Conservation (phyloP, 2,329 filamentous ascomycete species). For the Trichoderma brevicompactum region DNA sequence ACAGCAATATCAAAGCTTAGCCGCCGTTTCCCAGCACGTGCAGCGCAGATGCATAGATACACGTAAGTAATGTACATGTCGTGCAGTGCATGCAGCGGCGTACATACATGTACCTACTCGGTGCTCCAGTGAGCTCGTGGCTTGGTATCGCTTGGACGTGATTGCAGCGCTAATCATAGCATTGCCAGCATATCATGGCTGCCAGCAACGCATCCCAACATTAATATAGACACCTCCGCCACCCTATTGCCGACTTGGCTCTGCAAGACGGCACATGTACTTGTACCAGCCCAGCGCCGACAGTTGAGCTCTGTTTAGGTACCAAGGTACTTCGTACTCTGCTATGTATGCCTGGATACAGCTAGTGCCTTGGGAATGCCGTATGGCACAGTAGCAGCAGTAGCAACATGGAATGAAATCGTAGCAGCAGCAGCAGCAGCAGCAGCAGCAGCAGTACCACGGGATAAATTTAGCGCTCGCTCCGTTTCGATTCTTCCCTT, state of each 20-base stretch:
- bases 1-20: not conserved
- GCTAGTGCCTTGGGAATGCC: too few species aligned
- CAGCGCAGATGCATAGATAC: not conserved
- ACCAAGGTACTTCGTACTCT: not conserved
- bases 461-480: too few species aligned
- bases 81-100: constrained; percentile 17
- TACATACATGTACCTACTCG: not conserved
- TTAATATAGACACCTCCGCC: constrained; percentile 2
- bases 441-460: too few species aligned
- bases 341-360: too few species aligned
- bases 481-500: not conserved
- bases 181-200: constrained; percentile 1
- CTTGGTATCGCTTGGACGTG: constrained; percentile 3
- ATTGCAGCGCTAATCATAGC: constrained; percentile 10
- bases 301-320: too few species aligned
- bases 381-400: too few species aligned
- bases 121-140: constrained; percentile 18
- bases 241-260: constrained; percentile 17
- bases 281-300: not conserved
- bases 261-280: not conserved
- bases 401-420: too few species aligned
- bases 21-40: constrained; percentile 14
- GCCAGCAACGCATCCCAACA: not conserved
- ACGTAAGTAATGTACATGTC: constrained; percentile 6
- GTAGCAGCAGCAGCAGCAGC: too few species aligned